phyloP scores from a whole-genome alignment of 2,329 filamentous ascomycete genomes.

The Xylariaceae sp. region DNA sequence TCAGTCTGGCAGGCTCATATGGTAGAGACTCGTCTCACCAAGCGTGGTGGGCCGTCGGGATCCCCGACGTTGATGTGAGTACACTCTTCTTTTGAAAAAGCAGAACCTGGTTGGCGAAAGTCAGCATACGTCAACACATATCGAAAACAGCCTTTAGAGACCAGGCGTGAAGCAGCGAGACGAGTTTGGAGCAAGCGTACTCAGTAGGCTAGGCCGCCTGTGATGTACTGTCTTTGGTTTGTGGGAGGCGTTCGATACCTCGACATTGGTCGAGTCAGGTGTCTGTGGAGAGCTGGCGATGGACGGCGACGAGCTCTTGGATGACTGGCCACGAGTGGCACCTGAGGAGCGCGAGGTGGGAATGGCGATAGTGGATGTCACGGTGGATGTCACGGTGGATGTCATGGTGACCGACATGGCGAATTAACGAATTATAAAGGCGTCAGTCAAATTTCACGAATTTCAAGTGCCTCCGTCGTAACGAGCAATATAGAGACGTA shows the following conservation, averaged over 20 bases:
- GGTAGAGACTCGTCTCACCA: conserved; percentile 46
- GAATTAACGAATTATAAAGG: too few species aligned
- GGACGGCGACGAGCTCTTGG: conserved; percentile 51
- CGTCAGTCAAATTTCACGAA: too few species aligned
- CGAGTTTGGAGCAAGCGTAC: conserved; percentile 36
- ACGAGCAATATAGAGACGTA: not conserved
- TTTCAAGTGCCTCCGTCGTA: not conserved
- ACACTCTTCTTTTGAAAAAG: conserved; percentile 67
- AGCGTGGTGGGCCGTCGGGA: conserved; percentile 63
- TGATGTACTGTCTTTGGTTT: conserved; percentile 43
- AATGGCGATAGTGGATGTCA: conserved; percentile 68
- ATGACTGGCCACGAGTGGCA: conserved; percentile 34
- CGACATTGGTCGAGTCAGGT: conserved; percentile 35
- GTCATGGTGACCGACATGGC: too few species aligned
- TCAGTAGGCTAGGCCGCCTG: conserved; percentile 57
- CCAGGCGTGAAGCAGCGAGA: not conserved
- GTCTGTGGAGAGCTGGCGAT: conserved; percentile 53
- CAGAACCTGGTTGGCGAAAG: conserved; percentile 49
- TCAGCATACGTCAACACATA: conserved; percentile 18
- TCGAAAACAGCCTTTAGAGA: conserved; percentile 6
- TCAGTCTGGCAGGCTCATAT: conserved; percentile 17
- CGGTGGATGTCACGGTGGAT: conserved; percentile 31
- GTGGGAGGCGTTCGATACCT: conserved; percentile 37
- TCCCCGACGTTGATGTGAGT: conserved; percentile 77
- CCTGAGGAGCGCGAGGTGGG: conserved; percentile 42